A percentile compares a stretch with the other conserved stretches of the same genome.
Conservation (phyloP, 768 basidiomycete species). For the Trametes cubensis region DNA sequence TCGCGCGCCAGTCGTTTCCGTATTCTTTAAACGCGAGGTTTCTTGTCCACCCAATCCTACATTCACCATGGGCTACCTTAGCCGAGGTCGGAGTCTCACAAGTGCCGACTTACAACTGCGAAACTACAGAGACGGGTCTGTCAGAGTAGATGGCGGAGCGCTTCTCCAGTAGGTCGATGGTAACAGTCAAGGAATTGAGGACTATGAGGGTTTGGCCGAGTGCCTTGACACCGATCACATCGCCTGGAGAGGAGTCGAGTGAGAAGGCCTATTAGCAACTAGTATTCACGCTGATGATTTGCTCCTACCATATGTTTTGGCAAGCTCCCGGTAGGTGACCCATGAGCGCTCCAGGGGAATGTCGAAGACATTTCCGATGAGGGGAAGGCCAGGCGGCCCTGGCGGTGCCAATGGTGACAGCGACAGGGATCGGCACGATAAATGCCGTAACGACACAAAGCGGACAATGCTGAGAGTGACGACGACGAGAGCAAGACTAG, state of each 20-base stretch:
- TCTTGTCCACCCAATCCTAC: slow-evolving; percentile 11
- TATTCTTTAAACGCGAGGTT: slow-evolving; percentile 7
- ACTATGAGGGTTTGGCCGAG: slow-evolving; percentile 24
- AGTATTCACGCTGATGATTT: too few species aligned
- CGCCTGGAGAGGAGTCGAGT: slow-evolving; percentile 8
- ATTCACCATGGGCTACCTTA: too few species aligned
- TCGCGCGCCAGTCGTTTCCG: slow-evolving; percentile 6
- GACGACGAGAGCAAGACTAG: too few species aligned
- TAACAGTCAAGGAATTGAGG: slow-evolving; percentile 21
- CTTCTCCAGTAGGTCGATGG: slow-evolving; percentile 32
- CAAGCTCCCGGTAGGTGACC: neutral
- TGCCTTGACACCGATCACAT: slow-evolving; percentile 23
- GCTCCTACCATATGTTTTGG: neutral
- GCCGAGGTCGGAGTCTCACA: neutral
- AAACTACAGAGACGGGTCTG: neutral
- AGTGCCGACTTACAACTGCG: neutral
- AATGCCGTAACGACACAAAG: too few species aligned
- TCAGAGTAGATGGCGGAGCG: slow-evolving; percentile 31
- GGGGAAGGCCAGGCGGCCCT: slow-evolving; percentile 1
- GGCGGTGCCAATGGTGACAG: too few species aligned
- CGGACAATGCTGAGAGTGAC: too few species aligned
- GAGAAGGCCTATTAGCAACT: too few species aligned
- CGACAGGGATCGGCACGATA: too few species aligned
- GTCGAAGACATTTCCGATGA: slow-evolving; percentile 5
- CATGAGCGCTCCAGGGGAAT: slow-evolving; percentile 5